Evolutionary conservation across 2,329 filamentous ascomycete species (phyloP), one percentile per base, ranked within the genome.

Genomic region (Hymenoscyphus linearis): DNA sequence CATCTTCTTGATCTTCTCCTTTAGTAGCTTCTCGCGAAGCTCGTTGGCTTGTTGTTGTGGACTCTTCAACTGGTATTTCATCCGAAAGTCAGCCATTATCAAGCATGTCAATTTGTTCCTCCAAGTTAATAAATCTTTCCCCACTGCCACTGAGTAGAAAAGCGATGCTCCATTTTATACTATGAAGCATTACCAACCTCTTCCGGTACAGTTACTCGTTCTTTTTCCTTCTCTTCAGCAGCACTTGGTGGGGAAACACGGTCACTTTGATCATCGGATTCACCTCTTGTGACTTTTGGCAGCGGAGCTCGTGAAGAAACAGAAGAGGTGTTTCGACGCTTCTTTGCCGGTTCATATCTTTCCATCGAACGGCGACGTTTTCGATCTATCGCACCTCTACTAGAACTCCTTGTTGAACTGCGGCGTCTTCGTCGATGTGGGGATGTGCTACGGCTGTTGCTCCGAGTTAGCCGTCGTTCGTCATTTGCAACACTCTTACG

Each of bases 1-100:
- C 79, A 81, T 81, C 77, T 81, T 79, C 74, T 80, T 80, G 66
- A 83, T 81, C 71, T 76, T 78, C 66, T 82, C 79, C 71, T 76
- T 78, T n/a, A 82, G 72, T 68, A 82, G 75, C 68, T 75, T 78
- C 70, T 83, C 80, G 63, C 77, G 76, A 62, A 78, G 72, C 67
- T 80, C 75, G 65, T 75, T 80, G 62, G 78, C 76, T 66, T 74
- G 70, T 64, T 75, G 76, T 63, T 77, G 75, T 55, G 73, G 72
- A 58, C 73, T 74, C 70, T 76, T 73, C 60, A 64, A 71, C 71
- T 72, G 68, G 62, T 62, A 22, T 40, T 37, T 50, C 63, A 60
- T 70, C 66, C 68, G 69, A 60, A 71, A 59, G 74, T 78, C 73
- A 76, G 74, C 71, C 61, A 47, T 61, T 61, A 60, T 65, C 62